phyloP scores from a whole-genome alignment of 306 rosid species.

The Ormosia emarginata region DNA sequence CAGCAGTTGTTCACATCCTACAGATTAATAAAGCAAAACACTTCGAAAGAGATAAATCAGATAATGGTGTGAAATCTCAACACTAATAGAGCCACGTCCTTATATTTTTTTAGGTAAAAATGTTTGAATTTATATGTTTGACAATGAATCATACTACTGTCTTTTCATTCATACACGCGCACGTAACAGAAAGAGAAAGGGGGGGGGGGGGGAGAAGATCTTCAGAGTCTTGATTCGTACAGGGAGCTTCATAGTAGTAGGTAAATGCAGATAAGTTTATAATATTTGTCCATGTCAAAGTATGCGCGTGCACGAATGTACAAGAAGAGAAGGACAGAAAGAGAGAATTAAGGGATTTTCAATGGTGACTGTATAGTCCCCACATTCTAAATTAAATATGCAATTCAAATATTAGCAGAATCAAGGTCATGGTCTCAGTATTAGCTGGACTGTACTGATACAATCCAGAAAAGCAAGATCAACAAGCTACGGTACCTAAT shows the following conservation, averaged over 20 bases:
- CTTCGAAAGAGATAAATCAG: neutral
- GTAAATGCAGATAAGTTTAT: conserved; percentile 29
- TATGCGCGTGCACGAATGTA: conserved; percentile 41
- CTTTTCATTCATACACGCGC: conserved; percentile 20
- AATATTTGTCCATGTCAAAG: conserved; percentile 32
- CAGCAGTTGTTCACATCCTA: neutral
- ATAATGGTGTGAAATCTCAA: neutral
- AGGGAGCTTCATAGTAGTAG: conserved; percentile 4
- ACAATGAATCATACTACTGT: conserved; percentile 10
- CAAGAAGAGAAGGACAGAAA: neutral
- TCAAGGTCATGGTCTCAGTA: conserved; percentile 20
- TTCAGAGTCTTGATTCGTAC: conserved; percentile 11
- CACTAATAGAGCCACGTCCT: neutral
- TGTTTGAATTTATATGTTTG: conserved; percentile 26
- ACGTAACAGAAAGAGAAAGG: neutral
- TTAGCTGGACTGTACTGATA: conserved; percentile 19
- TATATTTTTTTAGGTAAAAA: conserved; percentile 16
- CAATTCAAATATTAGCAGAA: conserved; percentile 23
- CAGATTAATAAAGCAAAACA: neutral
- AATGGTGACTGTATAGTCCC: conserved; percentile 22
- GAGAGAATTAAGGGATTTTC: conserved; percentile 7
- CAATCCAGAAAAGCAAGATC: conserved; percentile 39
- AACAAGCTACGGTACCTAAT: conserved; percentile 35
- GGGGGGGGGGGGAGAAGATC: neutral
- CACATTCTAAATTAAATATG: conserved; percentile 21